These are phyloP conservation scores for Penicillium capsulatum DNA, from an alignment of 2,329 filamentous ascomycete species.

Conservation along the genomic window DNA sequence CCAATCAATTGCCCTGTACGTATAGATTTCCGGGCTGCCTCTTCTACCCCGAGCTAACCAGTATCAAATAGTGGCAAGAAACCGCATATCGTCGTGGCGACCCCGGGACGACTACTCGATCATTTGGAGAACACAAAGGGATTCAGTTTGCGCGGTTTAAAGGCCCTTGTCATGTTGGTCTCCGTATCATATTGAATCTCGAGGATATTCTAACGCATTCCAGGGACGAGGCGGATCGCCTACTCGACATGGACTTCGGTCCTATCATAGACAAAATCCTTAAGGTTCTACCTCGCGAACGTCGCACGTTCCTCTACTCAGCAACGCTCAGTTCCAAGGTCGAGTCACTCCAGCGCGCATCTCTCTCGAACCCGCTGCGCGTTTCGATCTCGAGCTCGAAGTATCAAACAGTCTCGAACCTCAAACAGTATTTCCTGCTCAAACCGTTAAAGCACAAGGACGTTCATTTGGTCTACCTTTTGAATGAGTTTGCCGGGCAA, in stretches of 20 bases:
- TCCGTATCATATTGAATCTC: conserved; percentile 50
- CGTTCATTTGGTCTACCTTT: conserved; percentile 76
- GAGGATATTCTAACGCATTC: not conserved
- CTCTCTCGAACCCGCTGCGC: conserved; percentile 75
- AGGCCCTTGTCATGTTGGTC: conserved; percentile 93
- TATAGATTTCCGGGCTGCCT: too few species aligned
- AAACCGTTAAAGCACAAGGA: conserved; percentile 86
- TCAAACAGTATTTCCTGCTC: conserved; percentile 83
- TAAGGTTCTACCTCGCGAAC: conserved; percentile 75
- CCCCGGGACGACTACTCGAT: conserved; percentile 81
- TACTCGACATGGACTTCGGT: conserved; percentile 92
- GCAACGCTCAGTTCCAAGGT: conserved; percentile 94
- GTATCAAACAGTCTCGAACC: conserved; percentile 85
- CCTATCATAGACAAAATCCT: conserved; percentile 90
- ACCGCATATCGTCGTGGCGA: conserved; percentile 89
- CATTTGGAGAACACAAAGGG: conserved; percentile 97
- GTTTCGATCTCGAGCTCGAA: conserved; percentile 78
- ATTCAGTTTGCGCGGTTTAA: conserved; percentile 75
- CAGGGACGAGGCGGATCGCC: conserved; percentile 35
- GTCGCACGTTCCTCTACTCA: conserved; percentile 81
- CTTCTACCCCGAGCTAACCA: too few species aligned
- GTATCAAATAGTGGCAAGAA: conserved; percentile 64
- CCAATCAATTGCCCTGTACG: conserved; percentile 71
- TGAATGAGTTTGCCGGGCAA: conserved; percentile 84
- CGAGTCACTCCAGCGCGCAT: conserved; percentile 85